A percentile compares a stretch with the other conserved stretches of the same genome.
phyloP scores from a whole-genome alignment of 768 basidiomycete species.

The Lentinula sp. region DNA sequence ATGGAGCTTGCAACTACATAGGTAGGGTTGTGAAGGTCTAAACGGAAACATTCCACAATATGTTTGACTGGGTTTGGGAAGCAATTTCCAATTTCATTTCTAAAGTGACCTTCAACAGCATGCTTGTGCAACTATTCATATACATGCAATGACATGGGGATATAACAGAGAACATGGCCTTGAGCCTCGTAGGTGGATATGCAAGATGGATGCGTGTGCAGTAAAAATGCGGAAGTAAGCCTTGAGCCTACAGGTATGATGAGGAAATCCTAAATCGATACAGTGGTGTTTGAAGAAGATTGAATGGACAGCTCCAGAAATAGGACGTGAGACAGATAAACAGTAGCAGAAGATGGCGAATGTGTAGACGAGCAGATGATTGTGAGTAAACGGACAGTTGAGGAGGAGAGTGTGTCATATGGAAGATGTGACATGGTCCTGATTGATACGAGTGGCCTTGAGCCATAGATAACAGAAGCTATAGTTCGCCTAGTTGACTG shows the following conservation, averaged over 20 bases:
- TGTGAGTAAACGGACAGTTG: too few relatives aligned
- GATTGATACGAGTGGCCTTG: neutral
- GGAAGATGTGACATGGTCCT: neutral
- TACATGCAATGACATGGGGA: neutral
- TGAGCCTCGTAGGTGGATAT: conserved; percentile 2
- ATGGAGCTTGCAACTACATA: too few relatives aligned
- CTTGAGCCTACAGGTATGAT: conserved; percentile 6
- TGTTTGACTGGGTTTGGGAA: too few relatives aligned
- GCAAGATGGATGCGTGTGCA: neutral
- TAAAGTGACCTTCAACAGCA: neutral
- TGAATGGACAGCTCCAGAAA: neutral
- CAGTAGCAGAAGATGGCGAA: neutral
- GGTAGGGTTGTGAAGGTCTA: too few relatives aligned
- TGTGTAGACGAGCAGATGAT: neutral
- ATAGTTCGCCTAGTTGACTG: neutral
- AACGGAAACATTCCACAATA: too few relatives aligned
- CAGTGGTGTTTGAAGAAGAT: neutral
- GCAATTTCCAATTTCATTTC: neutral
- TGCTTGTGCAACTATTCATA: neutral
- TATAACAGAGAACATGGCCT: neutral
- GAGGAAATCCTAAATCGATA: conserved; percentile 8
- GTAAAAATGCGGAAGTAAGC: conserved; percentile 3
- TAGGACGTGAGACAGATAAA: neutral
- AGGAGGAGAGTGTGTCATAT: neutral
- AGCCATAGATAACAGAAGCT: neutral